These are phyloP conservation scores for Cladosporium austrohemisphaericum DNA, from an alignment of 2,329 filamentous ascomycete species.

Conservation along the genomic window DNA sequence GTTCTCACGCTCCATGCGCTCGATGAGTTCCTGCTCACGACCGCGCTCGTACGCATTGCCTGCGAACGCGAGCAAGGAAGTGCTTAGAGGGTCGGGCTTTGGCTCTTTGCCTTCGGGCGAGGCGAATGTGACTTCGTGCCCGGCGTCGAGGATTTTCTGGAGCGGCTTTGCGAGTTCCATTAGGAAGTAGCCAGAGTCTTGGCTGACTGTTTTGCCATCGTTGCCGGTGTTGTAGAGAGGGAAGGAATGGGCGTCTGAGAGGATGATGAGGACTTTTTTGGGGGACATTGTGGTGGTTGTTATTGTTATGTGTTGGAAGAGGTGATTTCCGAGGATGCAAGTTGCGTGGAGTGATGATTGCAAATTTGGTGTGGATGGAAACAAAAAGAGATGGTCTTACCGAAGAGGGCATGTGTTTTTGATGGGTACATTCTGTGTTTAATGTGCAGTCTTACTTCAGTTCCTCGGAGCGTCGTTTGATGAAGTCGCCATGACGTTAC, in stretches of 20 bases:
- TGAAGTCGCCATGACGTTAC: no score
- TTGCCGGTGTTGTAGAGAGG: constrained; percentile 5
- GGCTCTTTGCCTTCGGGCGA: constrained; percentile 43
- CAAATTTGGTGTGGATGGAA: not conserved
- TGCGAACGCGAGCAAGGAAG: constrained; percentile 41
- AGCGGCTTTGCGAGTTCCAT: constrained; percentile 40
- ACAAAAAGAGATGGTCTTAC: not conserved
- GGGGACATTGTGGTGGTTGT: not conserved
- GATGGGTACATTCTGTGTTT: no score
- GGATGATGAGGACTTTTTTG: constrained; percentile 7
- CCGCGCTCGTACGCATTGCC: constrained; percentile 46
- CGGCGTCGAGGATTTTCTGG: constrained; percentile 34
- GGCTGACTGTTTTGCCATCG: constrained; percentile 1
- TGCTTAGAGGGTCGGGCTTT: constrained; percentile 41
- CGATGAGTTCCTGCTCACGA: constrained; percentile 40
- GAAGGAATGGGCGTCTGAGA: not conserved
- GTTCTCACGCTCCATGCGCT: constrained; percentile 45
- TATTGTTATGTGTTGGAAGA: not conserved
- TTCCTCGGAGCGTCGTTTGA: constrained; percentile 6
- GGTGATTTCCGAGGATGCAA: no score
- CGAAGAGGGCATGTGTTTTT: no score
- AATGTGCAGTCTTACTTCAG: no score
- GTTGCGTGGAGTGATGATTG: not conserved
- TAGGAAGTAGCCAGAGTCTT: constrained; percentile 21
- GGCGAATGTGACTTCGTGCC: constrained; percentile 46